Percentiles rank a stretch among this genome's conserved stretches.
Conservation (phyloP, 176 grass and related monocot species). For the Olyra latifolia region DNA sequence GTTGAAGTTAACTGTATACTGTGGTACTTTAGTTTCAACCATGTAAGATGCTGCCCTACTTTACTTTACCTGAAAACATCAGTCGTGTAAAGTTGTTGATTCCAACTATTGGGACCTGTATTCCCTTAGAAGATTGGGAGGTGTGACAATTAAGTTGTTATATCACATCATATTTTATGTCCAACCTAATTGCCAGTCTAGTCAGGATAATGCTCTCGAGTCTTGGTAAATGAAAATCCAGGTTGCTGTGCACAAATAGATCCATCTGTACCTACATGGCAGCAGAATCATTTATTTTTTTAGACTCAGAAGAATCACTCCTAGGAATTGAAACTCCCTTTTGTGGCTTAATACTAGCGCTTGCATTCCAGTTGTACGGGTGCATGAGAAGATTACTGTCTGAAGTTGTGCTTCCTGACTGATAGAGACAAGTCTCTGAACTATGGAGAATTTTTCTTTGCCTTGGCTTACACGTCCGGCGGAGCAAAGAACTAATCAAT, state of each 20-base stretch:
- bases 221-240: neutral
- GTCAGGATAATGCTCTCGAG: neutral
- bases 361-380: neutral
- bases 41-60: neutral
- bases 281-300: neutral
- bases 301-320: neutral
- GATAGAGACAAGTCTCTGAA: neutral
- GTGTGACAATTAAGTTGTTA: slow-evolving; percentile 4
- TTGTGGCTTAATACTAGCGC: too few relatives aligned
- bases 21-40: neutral
- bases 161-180: neutral
- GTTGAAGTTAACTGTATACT: neutral
- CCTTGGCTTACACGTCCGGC: slow-evolving; percentile 4
- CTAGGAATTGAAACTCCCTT: neutral
- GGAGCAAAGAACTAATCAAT: neutral
- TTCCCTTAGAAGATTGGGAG: slow-evolving; percentile 2
- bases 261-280: neutral
- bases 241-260: neutral
- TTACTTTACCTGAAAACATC: neutral
- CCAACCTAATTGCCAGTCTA: slow-evolving; percentile 17
- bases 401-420: neutral
- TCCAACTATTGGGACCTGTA: neutral
- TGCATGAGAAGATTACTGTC: neutral
- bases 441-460: neutral
- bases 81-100: neutral